These are phyloP conservation scores for Nadsonia fulvescens DNA, from an alignment of 805 yeast genomes.

Conservation along the genomic window DNA sequence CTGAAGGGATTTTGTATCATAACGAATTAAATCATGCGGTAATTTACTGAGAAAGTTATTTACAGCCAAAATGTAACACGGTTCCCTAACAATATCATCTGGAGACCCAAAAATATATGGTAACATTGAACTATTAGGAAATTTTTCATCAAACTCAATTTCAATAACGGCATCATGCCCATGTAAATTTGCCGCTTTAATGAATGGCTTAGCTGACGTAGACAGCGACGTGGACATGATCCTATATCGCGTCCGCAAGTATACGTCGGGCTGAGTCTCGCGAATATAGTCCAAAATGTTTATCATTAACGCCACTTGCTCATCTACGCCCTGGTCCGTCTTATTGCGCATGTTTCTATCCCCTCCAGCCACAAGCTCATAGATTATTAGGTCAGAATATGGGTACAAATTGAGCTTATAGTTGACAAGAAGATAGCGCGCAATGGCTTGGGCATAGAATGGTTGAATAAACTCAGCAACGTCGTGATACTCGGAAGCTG, in stretches of 20 bases:
- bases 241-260: slow-evolving; percentile 44
- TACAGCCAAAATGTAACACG: slow-evolving; percentile 60
- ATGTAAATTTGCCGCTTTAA: slow-evolving; percentile 30
- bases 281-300: slow-evolving; percentile 51
- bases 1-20: slow-evolving; percentile 44
- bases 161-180: slow-evolving; percentile 21
- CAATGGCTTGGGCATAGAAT: slow-evolving; percentile 70
- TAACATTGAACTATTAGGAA: slow-evolving; percentile 59
- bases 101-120: no score
- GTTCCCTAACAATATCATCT: slow-evolving; percentile 34
- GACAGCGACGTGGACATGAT: slow-evolving; percentile 59
- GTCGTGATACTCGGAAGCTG: slow-evolving; percentile 59
- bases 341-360: no score
- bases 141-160: slow-evolving; percentile 38
- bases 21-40: slow-evolving; percentile 64
- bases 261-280: slow-evolving; percentile 53
- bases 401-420: slow-evolving; percentile 54
- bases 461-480: slow-evolving; percentile 77
- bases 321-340: no score
- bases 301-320: no score
- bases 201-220: slow-evolving; percentile 38
- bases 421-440: slow-evolving; percentile 56
- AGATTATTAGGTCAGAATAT: slow-evolving; percentile 51
- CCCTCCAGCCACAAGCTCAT: slow-evolving; percentile 85
- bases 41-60: slow-evolving; percentile 79